phyloP scores from a whole-genome alignment of 2,329 filamentous ascomycete genomes.

The Botrytis deweyae region DNA sequence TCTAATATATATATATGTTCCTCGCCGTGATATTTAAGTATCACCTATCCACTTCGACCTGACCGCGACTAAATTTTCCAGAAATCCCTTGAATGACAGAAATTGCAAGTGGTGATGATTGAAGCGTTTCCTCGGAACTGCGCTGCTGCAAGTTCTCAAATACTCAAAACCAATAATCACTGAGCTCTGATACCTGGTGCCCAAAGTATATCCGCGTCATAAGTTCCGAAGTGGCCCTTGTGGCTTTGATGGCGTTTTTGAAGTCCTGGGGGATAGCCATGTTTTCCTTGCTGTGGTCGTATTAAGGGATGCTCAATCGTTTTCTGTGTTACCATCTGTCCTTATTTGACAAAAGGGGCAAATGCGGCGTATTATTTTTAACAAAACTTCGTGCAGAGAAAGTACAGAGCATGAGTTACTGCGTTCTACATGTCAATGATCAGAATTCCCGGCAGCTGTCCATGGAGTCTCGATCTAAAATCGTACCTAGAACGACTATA shows the following conservation, averaged over 20 bases:
- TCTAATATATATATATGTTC: no score
- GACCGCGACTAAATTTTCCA: background rate
- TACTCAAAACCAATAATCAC: background rate
- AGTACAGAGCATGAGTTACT: background rate
- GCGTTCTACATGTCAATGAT: background rate
- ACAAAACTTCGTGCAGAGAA: accelerated
- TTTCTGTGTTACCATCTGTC: background rate
- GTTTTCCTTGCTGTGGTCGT: background rate
- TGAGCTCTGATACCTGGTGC: background rate
- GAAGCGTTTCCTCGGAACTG: background rate
- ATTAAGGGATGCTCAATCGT: background rate
- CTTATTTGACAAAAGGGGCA: background rate
- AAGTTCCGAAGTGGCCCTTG: background rate
- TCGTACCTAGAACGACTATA: background rate
- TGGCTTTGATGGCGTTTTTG: background rate
- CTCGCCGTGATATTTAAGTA: no score
- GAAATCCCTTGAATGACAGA: background rate
- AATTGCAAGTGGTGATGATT: background rate
- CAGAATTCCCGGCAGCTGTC: no score
- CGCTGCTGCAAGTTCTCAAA: background rate
- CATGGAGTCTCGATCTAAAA: background rate
- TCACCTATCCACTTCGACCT: background rate
- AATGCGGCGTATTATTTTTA: background rate
- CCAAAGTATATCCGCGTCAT: background rate
- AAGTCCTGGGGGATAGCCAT: background rate